Percentiles rank a stretch among this genome's conserved stretches.
Conservation (phyloP, 768 basidiomycete species). For the Suillus alpinus region DNA sequence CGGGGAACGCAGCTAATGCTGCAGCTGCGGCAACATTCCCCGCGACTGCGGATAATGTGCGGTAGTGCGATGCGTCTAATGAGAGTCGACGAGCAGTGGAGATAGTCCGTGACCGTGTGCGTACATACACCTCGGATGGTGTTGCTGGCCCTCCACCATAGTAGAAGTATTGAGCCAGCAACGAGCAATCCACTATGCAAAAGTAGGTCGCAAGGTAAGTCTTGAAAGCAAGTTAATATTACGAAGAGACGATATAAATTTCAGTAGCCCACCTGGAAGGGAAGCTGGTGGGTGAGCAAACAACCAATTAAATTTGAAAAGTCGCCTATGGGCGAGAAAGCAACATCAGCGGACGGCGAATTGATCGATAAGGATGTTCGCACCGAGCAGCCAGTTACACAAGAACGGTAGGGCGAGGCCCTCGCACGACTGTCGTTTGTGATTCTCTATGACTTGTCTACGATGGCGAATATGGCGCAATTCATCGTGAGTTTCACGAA, state of each 20-base stretch:
- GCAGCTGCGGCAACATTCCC: slow-evolving; percentile 73
- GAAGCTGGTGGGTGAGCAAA: slow-evolving; percentile 87
- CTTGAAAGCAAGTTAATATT: slow-evolving; percentile 36
- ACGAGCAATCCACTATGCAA: slow-evolving; percentile 71
- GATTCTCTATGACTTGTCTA: slow-evolving; percentile 86
- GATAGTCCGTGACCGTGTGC: slow-evolving; percentile 41
- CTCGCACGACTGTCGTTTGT: slow-evolving; percentile 72
- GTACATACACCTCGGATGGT: slow-evolving; percentile 33
- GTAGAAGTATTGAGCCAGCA: slow-evolving; percentile 81
- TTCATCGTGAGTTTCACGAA: slow-evolving; percentile 5
- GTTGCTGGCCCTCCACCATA: slow-evolving; percentile 46
- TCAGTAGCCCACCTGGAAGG: slow-evolving; percentile 74
- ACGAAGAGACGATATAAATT: slow-evolving; percentile 7
- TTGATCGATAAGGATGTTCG: slow-evolving; percentile 19
- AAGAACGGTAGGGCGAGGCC: slow-evolving; percentile 93
- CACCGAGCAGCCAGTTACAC: slow-evolving; percentile 89
- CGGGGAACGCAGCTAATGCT: slow-evolving; percentile 63
- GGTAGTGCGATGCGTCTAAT: slow-evolving; percentile 61
- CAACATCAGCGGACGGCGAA: not conserved
- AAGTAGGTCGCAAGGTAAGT: slow-evolving; percentile 93
- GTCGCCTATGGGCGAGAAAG: slow-evolving; percentile 58
- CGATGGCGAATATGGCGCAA: slow-evolving; percentile 1
- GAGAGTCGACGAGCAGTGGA: slow-evolving; percentile 47
- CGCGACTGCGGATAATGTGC: slow-evolving; percentile 64
- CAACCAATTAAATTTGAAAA: slow-evolving; percentile 90